Evolutionary conservation across 2,329 filamentous ascomycete genomes (phyloP).

Genomic region (Fusarium graminum): DNA sequence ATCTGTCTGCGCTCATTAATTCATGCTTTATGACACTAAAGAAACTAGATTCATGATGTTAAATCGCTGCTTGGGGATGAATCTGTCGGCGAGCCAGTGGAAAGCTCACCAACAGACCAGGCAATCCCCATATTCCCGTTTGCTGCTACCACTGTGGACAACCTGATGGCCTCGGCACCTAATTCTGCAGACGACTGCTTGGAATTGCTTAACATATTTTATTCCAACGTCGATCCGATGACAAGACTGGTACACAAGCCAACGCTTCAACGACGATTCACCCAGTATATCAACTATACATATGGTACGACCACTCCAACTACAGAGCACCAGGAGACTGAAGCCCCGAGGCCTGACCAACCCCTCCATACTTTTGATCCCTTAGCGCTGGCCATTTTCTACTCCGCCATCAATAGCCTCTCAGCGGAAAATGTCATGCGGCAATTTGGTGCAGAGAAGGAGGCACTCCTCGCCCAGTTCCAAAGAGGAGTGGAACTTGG

Average conservation of each 20-base stretch:
- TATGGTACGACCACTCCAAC: neutral
- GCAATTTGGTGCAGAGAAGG: neutral
- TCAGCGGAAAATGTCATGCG: neutral
- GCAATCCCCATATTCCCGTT: neutral
- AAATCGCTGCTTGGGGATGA: neutral
- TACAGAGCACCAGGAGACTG: neutral
- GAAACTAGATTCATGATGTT: slow-evolving; percentile 2
- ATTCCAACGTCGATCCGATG: slow-evolving; percentile 5
- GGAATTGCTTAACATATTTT: neutral
- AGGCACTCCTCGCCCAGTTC: slow-evolving; percentile 1
- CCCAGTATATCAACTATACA: neutral
- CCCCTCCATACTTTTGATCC: neutral
- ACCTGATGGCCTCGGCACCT: neutral
- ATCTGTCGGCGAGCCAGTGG: neutral
- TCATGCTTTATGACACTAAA: neutral
- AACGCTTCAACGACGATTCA: neutral
- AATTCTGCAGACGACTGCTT: neutral
- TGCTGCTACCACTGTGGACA: neutral
- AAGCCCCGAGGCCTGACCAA: rapidly evolving
- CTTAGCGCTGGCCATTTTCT: slow-evolving; percentile 1
- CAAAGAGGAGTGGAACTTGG: neutral
- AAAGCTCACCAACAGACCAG: neutral
- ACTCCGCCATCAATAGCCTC: slow-evolving; percentile 2
- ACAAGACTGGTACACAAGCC: slow-evolving; percentile 9
- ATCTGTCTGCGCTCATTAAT: rapidly evolving